Base-by-base conservation (phyloP, 2,329 filamentous ascomycete genomes). In the Leptographium radiaticola region DNA sequence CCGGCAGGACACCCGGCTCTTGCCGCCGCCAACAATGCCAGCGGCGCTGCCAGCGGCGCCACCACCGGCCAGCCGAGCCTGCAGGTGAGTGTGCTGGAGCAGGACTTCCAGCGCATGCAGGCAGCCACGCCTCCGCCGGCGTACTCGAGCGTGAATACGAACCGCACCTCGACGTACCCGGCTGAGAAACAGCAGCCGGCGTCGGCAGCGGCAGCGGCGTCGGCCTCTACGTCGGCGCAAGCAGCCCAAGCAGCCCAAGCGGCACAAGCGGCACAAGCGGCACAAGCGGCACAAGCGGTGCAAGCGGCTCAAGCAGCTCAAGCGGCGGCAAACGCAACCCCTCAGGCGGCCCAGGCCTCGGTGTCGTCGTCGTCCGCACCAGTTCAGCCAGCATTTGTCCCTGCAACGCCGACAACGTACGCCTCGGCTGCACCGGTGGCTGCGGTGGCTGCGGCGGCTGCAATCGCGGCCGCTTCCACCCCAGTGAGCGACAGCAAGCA, bases 81-180 rank as follows among this genome's bases (percentile, higher is more conserved):
- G 36, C 80, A 83, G 60, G 75, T 80, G 56, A 89, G 80, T 69
- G 79, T 87, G n/a, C 68, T 95, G 39, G 87, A 94, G 63, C 84
- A 89, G 61, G 90, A 95, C 61, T 86, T 95, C 65, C 83, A 89
- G 60, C 82, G 89, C 18, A 77, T 95, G 77, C 82, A 88, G 60
- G 76, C 83, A 34, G 86, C 88, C 25, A 89, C 89, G 53, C 90
- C 91, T 15, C 93, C 93, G 20, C 93, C 93, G n/a, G 91, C 93
- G 7, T 98, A 98, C 68, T 93, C 89, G 11, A 93, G 84, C 62
- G 80, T 95, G 47, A 80, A 75, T 55, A 68, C 74, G 0, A 67
- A 69, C 33, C 63, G 74, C 67, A 62, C 82, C 69, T 61, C 80
- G 69, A 88, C 79, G 70, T 93, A 90, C 67, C 84, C 89, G 0